These are phyloP conservation scores for Ogataea neopini DNA, from an alignment of 805 yeast genomes.

Conservation along the genomic window DNA sequence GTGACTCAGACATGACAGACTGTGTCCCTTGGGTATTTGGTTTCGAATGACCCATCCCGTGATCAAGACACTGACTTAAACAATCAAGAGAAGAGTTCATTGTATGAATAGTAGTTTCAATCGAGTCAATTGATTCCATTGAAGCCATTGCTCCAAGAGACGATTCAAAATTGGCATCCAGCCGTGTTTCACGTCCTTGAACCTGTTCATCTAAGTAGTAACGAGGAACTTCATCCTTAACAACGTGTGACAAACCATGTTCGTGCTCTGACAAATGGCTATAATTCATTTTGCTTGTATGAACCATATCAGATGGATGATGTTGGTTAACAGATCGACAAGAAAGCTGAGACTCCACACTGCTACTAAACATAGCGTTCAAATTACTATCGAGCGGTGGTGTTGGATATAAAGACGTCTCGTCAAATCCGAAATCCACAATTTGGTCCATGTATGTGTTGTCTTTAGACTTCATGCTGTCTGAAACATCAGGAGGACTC, in stretches of 20 bases:
- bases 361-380: slow-evolving; percentile 9
- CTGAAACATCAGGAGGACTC: neutral
- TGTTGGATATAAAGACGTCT: slow-evolving; percentile 15
- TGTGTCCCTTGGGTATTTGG: neutral
- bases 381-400: slow-evolving; percentile 17
- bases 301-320: neutral
- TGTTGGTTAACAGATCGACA: slow-evolving; percentile 4
- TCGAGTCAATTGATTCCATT: slow-evolving; percentile 5
- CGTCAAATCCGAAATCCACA: slow-evolving; percentile 15
- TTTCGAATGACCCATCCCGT: neutral
- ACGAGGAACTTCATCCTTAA: slow-evolving; percentile 11
- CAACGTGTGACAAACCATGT: neutral
- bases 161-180: slow-evolving; percentile 3
- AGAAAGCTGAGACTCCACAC: slow-evolving; percentile 4
- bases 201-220: slow-evolving; percentile 14
- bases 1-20: neutral
- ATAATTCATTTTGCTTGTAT: slow-evolving; percentile 2
- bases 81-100: slow-evolving; percentile 1
- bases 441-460: slow-evolving; percentile 15
- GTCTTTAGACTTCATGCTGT: slow-evolving; percentile 6
- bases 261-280: neutral
- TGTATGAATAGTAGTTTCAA: slow-evolving; percentile 1
- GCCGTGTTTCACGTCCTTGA: neutral
- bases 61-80: slow-evolving; percentile 1
- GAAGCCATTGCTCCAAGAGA: slow-evolving; percentile 8